A percentile compares a stretch with the other conserved stretches of the same genome.
phyloP scores from a whole-genome alignment of 768 basidiomycete species.

The Russula griseocarnosa region DNA sequence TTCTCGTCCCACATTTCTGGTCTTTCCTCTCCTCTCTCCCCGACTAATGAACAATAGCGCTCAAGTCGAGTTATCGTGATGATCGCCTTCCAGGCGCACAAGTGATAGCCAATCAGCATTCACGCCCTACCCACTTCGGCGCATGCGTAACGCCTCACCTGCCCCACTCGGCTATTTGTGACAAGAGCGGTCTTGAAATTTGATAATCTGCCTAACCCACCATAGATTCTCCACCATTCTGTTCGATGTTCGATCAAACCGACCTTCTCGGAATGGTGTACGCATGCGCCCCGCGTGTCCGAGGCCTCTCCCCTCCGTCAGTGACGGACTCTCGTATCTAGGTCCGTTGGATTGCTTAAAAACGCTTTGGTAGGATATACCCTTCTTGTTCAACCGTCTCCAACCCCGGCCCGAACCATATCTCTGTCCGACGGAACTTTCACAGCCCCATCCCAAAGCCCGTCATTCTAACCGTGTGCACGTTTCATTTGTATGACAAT shows the following conservation, averaged over 20 bases:
- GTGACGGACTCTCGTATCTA: background rate
- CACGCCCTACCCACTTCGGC: background rate
- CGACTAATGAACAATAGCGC: conserved; percentile 19
- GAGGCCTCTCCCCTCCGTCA: background rate
- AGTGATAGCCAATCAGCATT: conserved; percentile 10
- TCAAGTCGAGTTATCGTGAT: background rate
- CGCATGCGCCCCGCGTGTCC: background rate
- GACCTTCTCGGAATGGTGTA: conserved; percentile 12
- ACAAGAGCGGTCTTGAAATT: background rate
- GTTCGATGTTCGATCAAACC: background rate
- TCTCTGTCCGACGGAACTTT: conserved; percentile 14
- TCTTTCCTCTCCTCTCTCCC: background rate
- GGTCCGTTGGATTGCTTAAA: background rate
- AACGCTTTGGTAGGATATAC: background rate
- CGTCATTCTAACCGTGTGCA: background rate
- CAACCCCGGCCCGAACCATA: background rate
- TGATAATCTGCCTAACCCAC: background rate
- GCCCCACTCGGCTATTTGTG: conserved; percentile 9
- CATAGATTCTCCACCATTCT: background rate
- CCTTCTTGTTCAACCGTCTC: background rate
- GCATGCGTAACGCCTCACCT: background rate
- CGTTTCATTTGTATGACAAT: background rate
- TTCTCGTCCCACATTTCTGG: background rate
- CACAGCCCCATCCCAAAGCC: background rate
- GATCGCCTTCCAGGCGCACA: background rate